Percentiles rank a stretch among this genome's conserved stretches.
Evolutionary conservation across 1,139 yeast genomes (phyloP).

Genomic region (Debaryomycetaceae sp.): DNA sequence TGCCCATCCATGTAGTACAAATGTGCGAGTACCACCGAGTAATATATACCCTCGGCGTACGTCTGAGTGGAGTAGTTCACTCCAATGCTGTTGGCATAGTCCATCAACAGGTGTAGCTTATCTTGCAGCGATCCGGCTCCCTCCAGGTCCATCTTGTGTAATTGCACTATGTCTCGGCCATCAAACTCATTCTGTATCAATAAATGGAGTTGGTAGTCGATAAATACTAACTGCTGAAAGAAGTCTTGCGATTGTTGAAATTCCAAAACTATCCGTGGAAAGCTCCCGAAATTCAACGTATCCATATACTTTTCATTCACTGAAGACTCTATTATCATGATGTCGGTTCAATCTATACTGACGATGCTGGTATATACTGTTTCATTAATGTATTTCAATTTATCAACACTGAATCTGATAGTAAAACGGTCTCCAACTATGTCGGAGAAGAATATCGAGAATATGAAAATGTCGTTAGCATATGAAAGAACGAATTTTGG

Average conservation of each 20-base stretch:
- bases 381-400: too few species aligned
- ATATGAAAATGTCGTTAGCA: not conserved
- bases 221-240: slow-evolving; percentile 34
- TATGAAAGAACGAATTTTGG: not conserved
- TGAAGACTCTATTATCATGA: slow-evolving; percentile 22
- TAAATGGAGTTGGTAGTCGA: slow-evolving; percentile 40
- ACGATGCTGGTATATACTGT: not conserved
- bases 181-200: slow-evolving; percentile 31
- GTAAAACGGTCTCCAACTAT: not conserved
- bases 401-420: too few species aligned
- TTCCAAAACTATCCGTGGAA: slow-evolving; percentile 32
- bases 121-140: slow-evolving; percentile 17
- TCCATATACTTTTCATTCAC: slow-evolving; percentile 20
- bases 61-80: slow-evolving; percentile 24
- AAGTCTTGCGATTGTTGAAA: slow-evolving; percentile 35
- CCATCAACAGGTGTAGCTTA: slow-evolving; percentile 27
- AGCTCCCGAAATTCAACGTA: slow-evolving; percentile 37
- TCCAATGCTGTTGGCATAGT: slow-evolving; percentile 26
- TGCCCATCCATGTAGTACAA: slow-evolving; percentile 31
- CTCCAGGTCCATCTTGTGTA: slow-evolving; percentile 12
- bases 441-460: not conserved
- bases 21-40: slow-evolving; percentile 33
- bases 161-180: slow-evolving; percentile 25
- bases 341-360: not conserved
- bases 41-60: slow-evolving; percentile 33